These are phyloP conservation scores for Arthrobotrys sinensis DNA, from an alignment of 2,329 filamentous ascomycete species.

Conservation along the genomic window DNA sequence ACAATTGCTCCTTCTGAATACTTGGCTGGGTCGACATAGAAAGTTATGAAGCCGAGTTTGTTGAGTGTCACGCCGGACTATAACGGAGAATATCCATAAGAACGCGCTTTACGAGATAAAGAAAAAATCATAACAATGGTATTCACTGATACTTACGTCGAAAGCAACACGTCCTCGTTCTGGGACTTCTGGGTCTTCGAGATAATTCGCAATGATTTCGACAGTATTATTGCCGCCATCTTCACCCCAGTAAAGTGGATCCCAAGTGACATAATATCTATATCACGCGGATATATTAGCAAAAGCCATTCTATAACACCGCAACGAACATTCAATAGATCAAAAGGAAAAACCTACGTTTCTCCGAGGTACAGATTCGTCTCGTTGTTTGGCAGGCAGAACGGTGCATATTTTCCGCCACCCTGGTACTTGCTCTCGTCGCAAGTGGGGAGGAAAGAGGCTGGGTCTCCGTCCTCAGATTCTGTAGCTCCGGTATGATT, in stretches of 20 bases:
- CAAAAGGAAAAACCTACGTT: slow-evolving; percentile 34
- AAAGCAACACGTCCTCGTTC: slow-evolving; percentile 52
- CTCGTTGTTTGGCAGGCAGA: slow-evolving; percentile 48
- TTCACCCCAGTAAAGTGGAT: slow-evolving; percentile 57
- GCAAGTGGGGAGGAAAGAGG: slow-evolving; percentile 59
- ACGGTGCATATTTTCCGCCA: slow-evolving; percentile 50
- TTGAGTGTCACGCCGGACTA: slow-evolving; percentile 51
- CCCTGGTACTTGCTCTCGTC: slow-evolving; percentile 51
- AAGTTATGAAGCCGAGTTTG: slow-evolving; percentile 54
- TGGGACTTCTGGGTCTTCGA: slow-evolving; percentile 17
- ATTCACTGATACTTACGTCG: slow-evolving; percentile 39
- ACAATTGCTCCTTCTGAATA: slow-evolving; percentile 44
- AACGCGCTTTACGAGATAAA: not conserved
- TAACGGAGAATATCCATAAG: slow-evolving; percentile 23
- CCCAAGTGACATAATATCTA: slow-evolving; percentile 59
- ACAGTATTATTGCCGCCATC: slow-evolving; percentile 47
- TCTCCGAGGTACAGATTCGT: slow-evolving; percentile 44
- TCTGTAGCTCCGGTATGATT: slow-evolving; percentile 25
- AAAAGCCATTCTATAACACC: not conserved
- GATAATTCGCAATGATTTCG: slow-evolving; percentile 51
- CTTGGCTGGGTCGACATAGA: slow-evolving; percentile 56
- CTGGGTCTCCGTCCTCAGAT: slow-evolving; percentile 32
- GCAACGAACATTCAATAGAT: slow-evolving; percentile 1
- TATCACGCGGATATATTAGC: not conserved
- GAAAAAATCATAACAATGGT: not conserved